Evolutionary conservation across 208 protist genomes (phyloP), one percentile per base, ranked within the genome.

Genomic region (Phytomonas sp.): DNA sequence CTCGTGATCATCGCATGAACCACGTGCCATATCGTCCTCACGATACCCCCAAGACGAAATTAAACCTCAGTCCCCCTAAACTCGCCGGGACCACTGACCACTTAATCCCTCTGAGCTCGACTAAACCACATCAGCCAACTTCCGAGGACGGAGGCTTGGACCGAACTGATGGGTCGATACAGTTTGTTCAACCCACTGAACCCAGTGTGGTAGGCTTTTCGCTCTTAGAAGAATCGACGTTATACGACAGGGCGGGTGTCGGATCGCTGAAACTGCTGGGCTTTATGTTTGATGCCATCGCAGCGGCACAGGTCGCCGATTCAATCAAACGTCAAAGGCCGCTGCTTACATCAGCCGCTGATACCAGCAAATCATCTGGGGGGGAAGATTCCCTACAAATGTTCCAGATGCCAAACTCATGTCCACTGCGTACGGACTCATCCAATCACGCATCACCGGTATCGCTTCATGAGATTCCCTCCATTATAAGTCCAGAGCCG

Each of bases 231-330:
- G 73, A 61, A 32, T n/a, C 26, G 33, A 66, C 31, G 7, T 23
- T 49, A 14, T 30, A 66, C 12, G 63, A 67, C 30, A 60, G 29
- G 11, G 29, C 10, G 4, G 56, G 10, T 49, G 29, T 37, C 60
- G 5, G 34, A 29, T 52, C 72, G 1, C 63, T 94, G 45, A 87
- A 91, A 40, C 65, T 94, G 14, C 78, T 92, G 16, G 73, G 76
- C 63, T 94, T 94, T 49, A 94, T 94, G 89, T 73, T 74, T 45
- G 89, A 92, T 3, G 83, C 83, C 11, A 67, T 85, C 36, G 59
- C 45, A 26, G 45, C 45, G 19, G 45, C 45, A 56, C 45, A 56
- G 19, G 45, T 56, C 45, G 45, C 45, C 19, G 45, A 56, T 26
- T 56, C 45, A 26, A 8, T 56, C 45, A 56, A 6, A 26, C 19